Conservation (phyloP, 257 asterid species). For the Penstemon barbatus region DNA sequence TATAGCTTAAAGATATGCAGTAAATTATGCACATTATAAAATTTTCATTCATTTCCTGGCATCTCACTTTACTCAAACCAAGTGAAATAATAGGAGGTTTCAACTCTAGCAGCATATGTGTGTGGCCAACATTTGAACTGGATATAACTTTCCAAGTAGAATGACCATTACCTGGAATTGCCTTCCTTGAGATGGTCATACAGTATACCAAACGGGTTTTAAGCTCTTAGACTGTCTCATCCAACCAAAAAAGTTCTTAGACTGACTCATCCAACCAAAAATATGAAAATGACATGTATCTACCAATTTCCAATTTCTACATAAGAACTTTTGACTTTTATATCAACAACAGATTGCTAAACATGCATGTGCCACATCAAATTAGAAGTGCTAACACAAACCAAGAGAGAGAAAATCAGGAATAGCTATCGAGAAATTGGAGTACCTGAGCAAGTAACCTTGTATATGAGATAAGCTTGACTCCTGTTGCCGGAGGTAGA, state of each 20-base stretch:
- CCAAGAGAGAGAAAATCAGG: slow-evolving; percentile 2
- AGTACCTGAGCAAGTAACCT: slow-evolving; percentile 76
- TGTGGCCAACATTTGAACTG: too few species aligned
- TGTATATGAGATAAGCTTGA: slow-evolving; percentile 55
- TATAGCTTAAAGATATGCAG: too few species aligned
- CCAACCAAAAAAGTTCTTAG: not conserved
- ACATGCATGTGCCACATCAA: too few species aligned
- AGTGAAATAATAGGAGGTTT: not conserved
- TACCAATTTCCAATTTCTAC: not conserved
- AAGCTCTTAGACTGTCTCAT: not conserved
- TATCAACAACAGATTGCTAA: too few species aligned
- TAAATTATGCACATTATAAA: too few species aligned
- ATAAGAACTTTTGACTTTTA: not conserved
- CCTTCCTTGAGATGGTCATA: not conserved
- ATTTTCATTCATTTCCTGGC: too few species aligned
- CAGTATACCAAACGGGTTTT: not conserved
- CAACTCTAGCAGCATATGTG: not conserved
- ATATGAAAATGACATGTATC: not conserved
- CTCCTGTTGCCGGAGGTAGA: slow-evolving; percentile 54
- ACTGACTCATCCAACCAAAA: not conserved
- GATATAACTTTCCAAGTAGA: not conserved
- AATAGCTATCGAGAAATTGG: not conserved
- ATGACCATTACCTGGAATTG: not conserved
- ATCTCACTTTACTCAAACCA: not conserved
- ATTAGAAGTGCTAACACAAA: not conserved